Evolutionary conservation across 805 yeast species (phyloP), one percentile per base, ranked within the genome.

Genomic region (Yamadazyma olivae): DNA sequence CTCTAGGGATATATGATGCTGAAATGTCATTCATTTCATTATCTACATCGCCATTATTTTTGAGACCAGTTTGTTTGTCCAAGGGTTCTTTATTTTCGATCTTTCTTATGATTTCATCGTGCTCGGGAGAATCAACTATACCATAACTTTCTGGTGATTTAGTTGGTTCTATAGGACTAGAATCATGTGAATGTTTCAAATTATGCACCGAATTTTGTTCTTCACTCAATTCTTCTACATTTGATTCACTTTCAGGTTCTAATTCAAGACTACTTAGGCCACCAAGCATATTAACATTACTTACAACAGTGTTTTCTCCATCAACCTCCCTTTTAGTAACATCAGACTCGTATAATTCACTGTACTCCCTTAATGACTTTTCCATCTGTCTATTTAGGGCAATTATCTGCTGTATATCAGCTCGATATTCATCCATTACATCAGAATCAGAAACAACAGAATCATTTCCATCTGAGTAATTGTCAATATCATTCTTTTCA

Each of bases 331-430:
- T 13, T 24, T 24, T 8, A 26, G 15, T 30, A 6, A 23, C 30
- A 9, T 4, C 29, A 7, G 20, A 17, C 14, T 33, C 39, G 7
- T 14, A 10, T 7, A 20, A 10, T 16, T 36, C 36, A 14, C 17
- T 15, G 28, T 22, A 23, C 17, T 33, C 44, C 15, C 21, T 24
- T 39, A 44, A 25, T 3, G 44, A 40, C 32, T 23, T 28, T 24
- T 42, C 44, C 8, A 38, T 19, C 17, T 33, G 18, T 17, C 24
- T 29, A 26, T 45, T 44, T 23, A 44, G 22, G 5, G 23, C 38
- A 27, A 28, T 34, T 14, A 44, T 40, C 22, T 33, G 29, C 7
- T 19, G 21, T 5, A 44, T 36, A 13, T 44, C 44, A 3, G 33
- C 24, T 4, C 35, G 23, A 20, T 20, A 20, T 7, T 7, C 23